Evolutionary conservation across 305 asterid genomes (phyloP).

Genomic region (Solanum hybrid): DNA sequence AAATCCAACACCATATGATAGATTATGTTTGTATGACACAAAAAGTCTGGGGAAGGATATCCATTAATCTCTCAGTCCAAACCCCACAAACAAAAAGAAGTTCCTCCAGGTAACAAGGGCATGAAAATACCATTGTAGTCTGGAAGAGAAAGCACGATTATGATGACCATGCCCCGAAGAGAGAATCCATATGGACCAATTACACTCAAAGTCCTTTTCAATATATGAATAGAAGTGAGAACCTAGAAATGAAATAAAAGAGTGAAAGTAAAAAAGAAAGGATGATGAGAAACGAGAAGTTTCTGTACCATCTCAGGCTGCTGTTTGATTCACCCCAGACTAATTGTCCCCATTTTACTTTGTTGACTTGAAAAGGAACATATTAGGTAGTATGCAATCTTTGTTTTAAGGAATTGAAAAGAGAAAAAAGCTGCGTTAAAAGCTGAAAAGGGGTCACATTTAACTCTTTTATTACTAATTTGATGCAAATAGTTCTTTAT

Average conservation of each 20-base stretch:
- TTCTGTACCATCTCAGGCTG: not conserved
- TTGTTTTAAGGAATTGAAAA: not conserved
- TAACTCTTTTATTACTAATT: not conserved
- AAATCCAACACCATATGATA: not conserved
- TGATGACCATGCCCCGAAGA: not conserved
- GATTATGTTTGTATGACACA: not conserved
- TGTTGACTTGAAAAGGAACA: not conserved
- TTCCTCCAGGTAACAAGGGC: not conserved
- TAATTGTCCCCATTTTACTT: not conserved
- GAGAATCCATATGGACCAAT: not conserved
- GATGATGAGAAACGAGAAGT: not conserved
- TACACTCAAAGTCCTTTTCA: not conserved
- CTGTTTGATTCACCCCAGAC: not conserved
- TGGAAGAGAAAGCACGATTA: not conserved
- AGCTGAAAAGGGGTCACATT: not conserved
- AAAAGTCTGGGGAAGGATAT: not conserved
- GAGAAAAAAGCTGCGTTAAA: not conserved
- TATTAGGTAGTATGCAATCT: not conserved
- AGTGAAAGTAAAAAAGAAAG: not conserved
- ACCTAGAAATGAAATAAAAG: not conserved
- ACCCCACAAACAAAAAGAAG: not conserved
- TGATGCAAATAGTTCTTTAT: not conserved
- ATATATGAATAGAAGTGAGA: not conserved
- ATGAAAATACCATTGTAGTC: not conserved
- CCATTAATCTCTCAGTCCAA: not conserved